phyloP scores from a whole-genome alignment of 495 filamentous ascomycete species.

The Lepidopterella palustris region DNA sequence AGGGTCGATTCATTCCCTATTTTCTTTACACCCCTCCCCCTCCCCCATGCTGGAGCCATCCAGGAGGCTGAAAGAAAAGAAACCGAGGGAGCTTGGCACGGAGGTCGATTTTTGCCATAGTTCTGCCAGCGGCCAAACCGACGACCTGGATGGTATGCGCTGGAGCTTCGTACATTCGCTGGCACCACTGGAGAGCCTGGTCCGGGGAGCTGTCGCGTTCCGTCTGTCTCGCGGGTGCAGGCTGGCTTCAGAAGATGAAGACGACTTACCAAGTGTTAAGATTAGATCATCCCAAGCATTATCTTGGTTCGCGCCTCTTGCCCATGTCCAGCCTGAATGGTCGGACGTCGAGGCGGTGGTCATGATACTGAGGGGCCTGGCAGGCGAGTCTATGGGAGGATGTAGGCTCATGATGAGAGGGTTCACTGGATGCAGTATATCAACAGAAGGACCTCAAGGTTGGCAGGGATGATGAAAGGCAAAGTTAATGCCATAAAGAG shows the following conservation, averaged over 20 bases:
- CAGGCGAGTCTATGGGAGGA: conserved; percentile 14
- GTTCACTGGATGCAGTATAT: background rate
- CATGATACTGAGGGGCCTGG: conserved; percentile 18
- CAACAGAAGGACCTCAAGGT: background rate
- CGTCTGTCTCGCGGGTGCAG: background rate
- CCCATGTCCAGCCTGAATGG: conserved; percentile 17
- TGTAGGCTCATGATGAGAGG: conserved; percentile 15
- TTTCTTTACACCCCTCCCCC: no score
- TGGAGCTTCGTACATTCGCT: background rate
- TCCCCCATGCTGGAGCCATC: no score
- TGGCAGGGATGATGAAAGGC: background rate
- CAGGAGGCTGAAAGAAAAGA: no score
- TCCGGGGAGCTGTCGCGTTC: background rate
- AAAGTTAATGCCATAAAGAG: background rate
- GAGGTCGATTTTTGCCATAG: no score
- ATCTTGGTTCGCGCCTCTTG: conserved; percentile 14
- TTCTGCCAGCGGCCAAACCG: background rate
- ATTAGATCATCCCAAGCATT: conserved; percentile 29
- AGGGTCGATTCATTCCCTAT: no score
- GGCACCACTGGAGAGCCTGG: conserved; percentile 8
- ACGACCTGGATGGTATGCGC: background rate
- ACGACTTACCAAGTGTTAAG: conserved; percentile 26
- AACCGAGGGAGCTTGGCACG: no score
- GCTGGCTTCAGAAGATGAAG: no score
- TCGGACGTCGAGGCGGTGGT: conserved; percentile 19